Base-by-base conservation (phyloP, 768 basidiomycete species). In the Termitomyces sp. region DNA sequence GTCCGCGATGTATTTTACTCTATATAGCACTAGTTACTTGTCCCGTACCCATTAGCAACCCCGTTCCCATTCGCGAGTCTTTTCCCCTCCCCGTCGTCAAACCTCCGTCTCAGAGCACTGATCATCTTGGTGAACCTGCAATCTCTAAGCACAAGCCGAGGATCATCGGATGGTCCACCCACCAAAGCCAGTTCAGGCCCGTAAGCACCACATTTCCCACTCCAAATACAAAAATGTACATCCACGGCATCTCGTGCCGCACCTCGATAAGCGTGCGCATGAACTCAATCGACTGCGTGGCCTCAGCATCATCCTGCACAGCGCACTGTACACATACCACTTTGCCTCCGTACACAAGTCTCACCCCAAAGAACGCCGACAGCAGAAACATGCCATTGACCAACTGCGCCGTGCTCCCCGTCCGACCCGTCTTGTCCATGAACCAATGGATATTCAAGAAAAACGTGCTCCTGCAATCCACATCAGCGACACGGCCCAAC, bases 371-470 rank as follows among this genome's bases (percentile, higher is more conserved):
- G 74, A 94, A 96, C 5, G 84, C 76, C 32, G 70, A 59, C 40
- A 92, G 74, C 38, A 96, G 78, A 57, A 80, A 68, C 47, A 86
- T 57, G 14, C 91, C 92, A 65, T 94, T 95, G 51, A 88, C 65
- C 24, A 88, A 71, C 66, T 92, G 90, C 32, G 85, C 65, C 2
- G 64, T 81, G 28, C 81, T 79, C 16, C 91, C 91, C 0, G 88
- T 90, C 53, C 77, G 83, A 47, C 83, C 81, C 16, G 79, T 85
- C 69, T 92, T 92, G 69, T 92, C 90, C 60, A 93, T 67, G 70
- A 86, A 87, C 92, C 92, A 94, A 61, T 94, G 91, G 55, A 90
- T 83, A 64, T 96, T 90, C 60, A 96, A 75, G 72, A 95, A 93
- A 57, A 93, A 82, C 0, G 93, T 95, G 73, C 86, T 89, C 73